Evolutionary conservation across 169 alveolate genomes (phyloP).

Genomic region (Plasmodium coatneyi): DNA sequence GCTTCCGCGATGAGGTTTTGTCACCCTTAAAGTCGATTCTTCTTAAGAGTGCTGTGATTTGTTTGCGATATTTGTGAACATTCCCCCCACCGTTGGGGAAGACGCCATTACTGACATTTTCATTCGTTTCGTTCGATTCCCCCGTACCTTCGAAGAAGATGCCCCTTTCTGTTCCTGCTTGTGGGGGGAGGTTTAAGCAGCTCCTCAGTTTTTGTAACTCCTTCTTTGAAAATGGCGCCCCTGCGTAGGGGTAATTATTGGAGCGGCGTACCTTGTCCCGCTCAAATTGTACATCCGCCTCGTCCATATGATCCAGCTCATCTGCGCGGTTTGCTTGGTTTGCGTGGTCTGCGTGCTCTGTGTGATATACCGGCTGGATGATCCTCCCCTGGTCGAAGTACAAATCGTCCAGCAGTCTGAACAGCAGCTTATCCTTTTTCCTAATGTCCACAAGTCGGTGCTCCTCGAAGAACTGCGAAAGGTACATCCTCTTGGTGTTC

Average conservation of each 20-base stretch:
- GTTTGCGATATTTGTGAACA: constrained; percentile 8
- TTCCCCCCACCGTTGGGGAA: background rate
- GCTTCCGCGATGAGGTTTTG: background rate
- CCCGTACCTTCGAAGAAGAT: background rate
- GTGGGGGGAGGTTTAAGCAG: background rate
- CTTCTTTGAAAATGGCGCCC: background rate
- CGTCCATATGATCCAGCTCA: background rate
- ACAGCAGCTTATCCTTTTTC: constrained; percentile 43
- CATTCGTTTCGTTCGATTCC: background rate
- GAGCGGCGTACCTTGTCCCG: background rate
- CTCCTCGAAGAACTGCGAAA: constrained; percentile 70
- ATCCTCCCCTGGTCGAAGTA: background rate
- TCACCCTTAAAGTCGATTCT: constrained; percentile 9
- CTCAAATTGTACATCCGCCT: background rate
- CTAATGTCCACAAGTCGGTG: constrained; percentile 27
- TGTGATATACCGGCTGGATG: background rate
- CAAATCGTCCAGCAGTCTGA: constrained; percentile 5
- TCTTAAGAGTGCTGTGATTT: constrained; percentile 1
- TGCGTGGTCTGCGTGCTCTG: too few species aligned
- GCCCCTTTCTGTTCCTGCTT: background rate
- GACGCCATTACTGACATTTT: background rate
- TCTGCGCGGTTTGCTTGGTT: background rate
- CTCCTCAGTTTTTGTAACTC: constrained; percentile 6
- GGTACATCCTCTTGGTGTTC: constrained; percentile 42
- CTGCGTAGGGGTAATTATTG: background rate